Evolutionary conservation across 1,284 basidiomycete species (phyloP).

Genomic region (Ustilago nuda): DNA sequence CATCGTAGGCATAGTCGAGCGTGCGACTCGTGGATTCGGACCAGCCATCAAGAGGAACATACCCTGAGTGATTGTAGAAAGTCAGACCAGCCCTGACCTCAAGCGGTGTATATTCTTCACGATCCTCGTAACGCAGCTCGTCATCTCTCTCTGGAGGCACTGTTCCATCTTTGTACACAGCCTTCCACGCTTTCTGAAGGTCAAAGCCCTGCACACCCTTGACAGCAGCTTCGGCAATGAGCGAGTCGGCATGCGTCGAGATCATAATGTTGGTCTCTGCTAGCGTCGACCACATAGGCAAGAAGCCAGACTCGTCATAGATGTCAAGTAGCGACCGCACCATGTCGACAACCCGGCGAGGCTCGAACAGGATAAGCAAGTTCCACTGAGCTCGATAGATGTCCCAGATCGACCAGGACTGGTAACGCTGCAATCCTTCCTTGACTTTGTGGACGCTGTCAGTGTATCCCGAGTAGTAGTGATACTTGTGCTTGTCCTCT

Average conservation of each 20-base stretch:
- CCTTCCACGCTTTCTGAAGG: conserved; percentile 77
- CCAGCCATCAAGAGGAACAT: conserved; percentile 79
- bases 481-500: conserved; percentile 33
- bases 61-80: conserved; percentile 78
- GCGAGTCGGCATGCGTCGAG: conserved; percentile 82
- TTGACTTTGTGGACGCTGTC: conserved; percentile 73
- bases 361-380: conserved; percentile 80
- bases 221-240: conserved; percentile 81
- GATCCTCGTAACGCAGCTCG: conserved; percentile 74
- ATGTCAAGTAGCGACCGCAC: conserved; percentile 83
- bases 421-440: conserved; percentile 76
- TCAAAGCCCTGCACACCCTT: conserved; percentile 77
- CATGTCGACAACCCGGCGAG: conserved; percentile 80
- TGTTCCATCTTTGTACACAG: conserved; percentile 80
- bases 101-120: conserved; percentile 76
- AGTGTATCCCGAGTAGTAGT: conserved; percentile 83
- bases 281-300: conserved; percentile 91
- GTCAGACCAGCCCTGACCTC: conserved; percentile 81
- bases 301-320: conserved; percentile 80
- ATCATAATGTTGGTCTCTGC: conserved; percentile 81
- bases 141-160: conserved; percentile 67
- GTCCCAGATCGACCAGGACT: conserved; percentile 87
- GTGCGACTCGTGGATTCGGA: conserved; percentile 67
- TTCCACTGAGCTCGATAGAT: conserved; percentile 83
- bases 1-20: conserved; percentile 79